These are phyloP conservation scores for Paramecium sexaurelia DNA, from an alignment of 73 alveolate species.

Conservation along the genomic window DNA sequence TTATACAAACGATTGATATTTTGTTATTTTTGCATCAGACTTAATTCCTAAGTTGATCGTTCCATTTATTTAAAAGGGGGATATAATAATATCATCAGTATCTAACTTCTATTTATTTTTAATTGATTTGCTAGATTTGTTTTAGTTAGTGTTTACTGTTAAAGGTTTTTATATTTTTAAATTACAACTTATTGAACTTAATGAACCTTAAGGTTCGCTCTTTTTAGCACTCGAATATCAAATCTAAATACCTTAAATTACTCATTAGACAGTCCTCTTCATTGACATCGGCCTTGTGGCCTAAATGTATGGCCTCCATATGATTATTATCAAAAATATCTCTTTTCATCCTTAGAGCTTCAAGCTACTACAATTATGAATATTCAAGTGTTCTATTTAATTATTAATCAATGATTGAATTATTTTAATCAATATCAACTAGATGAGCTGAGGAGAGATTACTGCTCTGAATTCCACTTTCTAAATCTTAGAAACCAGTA, in stretches of 20 bases:
- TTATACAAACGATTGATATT: slow-evolving; percentile 14
- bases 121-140: not conserved
- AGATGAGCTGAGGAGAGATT: slow-evolving; percentile 9
- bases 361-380: not conserved
- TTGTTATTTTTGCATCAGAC: not conserved
- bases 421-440: not conserved
- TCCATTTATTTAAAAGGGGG: not conserved
- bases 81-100: not conserved
- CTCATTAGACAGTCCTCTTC: slow-evolving; percentile 55
- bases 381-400: slow-evolving; percentile 8
- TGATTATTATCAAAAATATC: slow-evolving; percentile 45
- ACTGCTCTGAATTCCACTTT: slow-evolving; percentile 45
- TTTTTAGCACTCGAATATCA: not conserved
- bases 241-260: not conserved
- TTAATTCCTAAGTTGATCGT: not conserved
- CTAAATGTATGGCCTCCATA: not conserved
- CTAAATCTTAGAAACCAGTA: slow-evolving; percentile 38
- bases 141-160: not conserved
- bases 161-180: not conserved
- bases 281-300: slow-evolving; percentile 28
- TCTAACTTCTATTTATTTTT: not conserved
- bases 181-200: not conserved
- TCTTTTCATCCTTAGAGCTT: not conserved
- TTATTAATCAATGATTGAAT: not conserved
- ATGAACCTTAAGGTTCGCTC: slow-evolving; percentile 19